A percentile compares a stretch with the other conserved stretches of the same genome.
Conservation (phyloP, 768 basidiomycete species). For the Stropharia rugosoannulata region DNA sequence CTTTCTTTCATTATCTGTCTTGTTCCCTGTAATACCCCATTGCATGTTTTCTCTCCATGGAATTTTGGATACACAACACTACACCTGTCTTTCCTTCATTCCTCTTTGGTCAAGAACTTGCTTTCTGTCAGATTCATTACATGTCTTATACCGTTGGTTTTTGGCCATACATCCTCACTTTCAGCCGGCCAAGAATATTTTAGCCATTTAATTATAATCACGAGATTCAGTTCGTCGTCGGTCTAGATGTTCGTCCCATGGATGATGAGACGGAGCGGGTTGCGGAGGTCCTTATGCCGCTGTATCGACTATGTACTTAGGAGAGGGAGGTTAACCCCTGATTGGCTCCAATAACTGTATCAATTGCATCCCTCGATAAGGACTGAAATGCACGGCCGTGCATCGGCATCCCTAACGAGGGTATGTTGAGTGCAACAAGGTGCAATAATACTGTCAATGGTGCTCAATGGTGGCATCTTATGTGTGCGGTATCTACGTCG, state of each 20-base stretch:
- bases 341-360: too few relatives aligned
- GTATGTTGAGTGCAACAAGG: too few relatives aligned
- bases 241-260: neutral
- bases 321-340: too few relatives aligned
- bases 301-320: too few relatives aligned
- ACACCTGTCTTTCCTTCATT: constrained; percentile 1
- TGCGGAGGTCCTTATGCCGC: too few relatives aligned
- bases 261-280: neutral
- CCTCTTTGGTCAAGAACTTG: neutral
- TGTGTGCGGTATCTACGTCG: too few relatives aligned
- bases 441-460: too few relatives aligned
- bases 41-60: constrained; percentile 8
- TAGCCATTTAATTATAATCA: neutral
- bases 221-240: neutral
- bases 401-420: too few relatives aligned
- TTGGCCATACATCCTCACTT: neutral
- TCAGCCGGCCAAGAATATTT: neutral
- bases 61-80: constrained; percentile 11
- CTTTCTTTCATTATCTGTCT: neutral
- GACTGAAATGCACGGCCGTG: too few relatives aligned
- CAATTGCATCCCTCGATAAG: too few relatives aligned
- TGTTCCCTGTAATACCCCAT: constrained; percentile 9
- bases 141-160: constrained; percentile 4
- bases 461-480: too few relatives aligned
- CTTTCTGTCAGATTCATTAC: constrained; percentile 1